Base-by-base conservation (phyloP, 202 grass and related monocot genomes). In the Dendrocalamus latiflorus region DNA sequence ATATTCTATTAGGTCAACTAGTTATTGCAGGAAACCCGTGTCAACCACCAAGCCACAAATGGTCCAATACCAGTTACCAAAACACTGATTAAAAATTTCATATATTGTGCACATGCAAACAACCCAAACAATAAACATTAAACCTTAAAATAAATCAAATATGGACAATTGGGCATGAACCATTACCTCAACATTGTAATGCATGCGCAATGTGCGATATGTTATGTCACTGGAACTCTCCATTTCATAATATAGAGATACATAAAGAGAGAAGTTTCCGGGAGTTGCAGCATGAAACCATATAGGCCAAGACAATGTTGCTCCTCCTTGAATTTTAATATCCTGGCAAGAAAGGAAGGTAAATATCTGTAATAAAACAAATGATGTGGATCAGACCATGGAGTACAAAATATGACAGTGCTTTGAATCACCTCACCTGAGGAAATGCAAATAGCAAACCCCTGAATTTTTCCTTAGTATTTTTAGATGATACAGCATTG, bases 211-310 rank as follows among this genome's bases (percentile, higher is more conserved):
- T 82, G 93, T 99, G 38, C 96, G 91, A 74, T 94, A 96, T n/a
- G 86, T 90, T 67, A 99, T 99, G 84, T 93, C 91, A 77, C 74
- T 84, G 44, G 93, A 88, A 83, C 70, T 90, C 73, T 91, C 93
- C 70, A 99, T 95, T 86, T 99, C 96, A 85, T 96, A 96, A 90
- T 91, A 99, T 56, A 99, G 72, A 53, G 93, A 99, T 74, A 96
- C 56, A 83, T 91, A 99, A 60, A 99, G 81, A 58, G 93, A 92
- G 76, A 94, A 44, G 6, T 78, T 92, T 74, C 96, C 93, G n/a
- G 85, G 56, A 86, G 83, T 83, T 74, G 89, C 91, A 84, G 93
- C 88, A 89, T 99, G 96, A 90, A 99, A 93, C 96, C 96, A 99
- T 87, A 99, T 88, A 89, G 96, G 96, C 93, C 96, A 99, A 75